Evolutionary conservation across 2,329 filamentous ascomycete species (phyloP).

Genomic region (Penicillium sp.): DNA sequence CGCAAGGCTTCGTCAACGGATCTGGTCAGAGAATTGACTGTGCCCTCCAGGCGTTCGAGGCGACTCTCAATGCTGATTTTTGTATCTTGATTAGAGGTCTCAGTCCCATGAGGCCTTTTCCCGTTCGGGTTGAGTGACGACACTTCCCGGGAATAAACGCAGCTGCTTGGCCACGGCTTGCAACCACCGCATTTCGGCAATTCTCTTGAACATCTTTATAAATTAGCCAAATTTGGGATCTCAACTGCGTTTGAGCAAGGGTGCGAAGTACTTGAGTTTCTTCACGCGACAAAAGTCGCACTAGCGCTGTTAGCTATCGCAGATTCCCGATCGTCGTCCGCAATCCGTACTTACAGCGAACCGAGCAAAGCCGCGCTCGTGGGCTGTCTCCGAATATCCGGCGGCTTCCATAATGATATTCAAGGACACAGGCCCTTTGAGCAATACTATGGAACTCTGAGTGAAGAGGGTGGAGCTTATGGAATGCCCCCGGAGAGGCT

Average conservation of each 20-base stretch:
- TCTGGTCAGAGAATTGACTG: not conserved
- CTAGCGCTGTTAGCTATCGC: not conserved
- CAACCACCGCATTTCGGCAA: slow-evolving; percentile 14
- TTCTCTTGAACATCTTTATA: slow-evolving; percentile 10
- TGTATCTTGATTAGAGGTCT: not conserved
- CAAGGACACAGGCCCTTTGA: not conserved
- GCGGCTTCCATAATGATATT: not conserved
- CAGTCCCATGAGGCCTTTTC: not conserved
- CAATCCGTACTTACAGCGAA: not conserved
- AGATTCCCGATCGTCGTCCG: not conserved
- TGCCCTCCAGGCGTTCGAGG: not conserved
- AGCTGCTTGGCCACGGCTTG: slow-evolving; percentile 14
- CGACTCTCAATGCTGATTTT: not conserved
- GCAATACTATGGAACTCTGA: not conserved
- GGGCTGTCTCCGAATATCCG: not conserved
- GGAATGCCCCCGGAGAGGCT: not conserved
- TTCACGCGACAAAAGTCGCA: slow-evolving; percentile 11
- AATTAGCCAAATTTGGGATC: not conserved
- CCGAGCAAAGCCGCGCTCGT: not conserved
- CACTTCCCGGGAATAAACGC: slow-evolving; percentile 10
- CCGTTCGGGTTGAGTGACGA: not conserved
- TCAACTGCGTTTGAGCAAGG: not conserved
- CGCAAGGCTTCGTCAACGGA: not conserved
- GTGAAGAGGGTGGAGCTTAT: not conserved
- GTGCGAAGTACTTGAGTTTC: slow-evolving; percentile 9